Evolutionary conservation across 306 rosid species (phyloP).

Genomic region (Astragalus glycyphyllos): DNA sequence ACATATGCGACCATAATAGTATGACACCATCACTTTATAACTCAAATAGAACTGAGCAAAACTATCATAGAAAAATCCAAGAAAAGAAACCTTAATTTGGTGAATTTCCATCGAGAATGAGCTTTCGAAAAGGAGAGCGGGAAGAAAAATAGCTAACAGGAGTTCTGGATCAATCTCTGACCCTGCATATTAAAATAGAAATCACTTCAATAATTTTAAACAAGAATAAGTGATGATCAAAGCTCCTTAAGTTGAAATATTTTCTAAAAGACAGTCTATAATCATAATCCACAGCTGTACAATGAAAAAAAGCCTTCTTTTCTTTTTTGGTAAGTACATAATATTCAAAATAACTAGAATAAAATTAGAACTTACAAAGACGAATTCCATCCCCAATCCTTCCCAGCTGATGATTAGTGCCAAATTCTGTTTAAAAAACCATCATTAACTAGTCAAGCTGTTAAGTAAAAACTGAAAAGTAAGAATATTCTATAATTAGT

Average conservation of each 20-base stretch:
- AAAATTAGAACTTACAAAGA: conserved; percentile 66
- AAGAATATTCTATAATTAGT: conserved; percentile 22
- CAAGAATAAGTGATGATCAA: conserved; percentile 26
- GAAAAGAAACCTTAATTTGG: conserved; percentile 82
- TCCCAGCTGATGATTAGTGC: conserved; percentile 79
- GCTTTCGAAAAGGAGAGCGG: conserved; percentile 96
- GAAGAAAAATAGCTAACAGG: conserved; percentile 94
- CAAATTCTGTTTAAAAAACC: conserved; percentile 65
- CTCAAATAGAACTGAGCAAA: conserved; percentile 19
- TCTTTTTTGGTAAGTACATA: conserved; percentile 27
- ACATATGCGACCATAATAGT: conserved; percentile 30
- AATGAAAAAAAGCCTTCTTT: conserved; percentile 11
- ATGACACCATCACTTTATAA: conserved; percentile 22
- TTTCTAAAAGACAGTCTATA: conserved; percentile 5
- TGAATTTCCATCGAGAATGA: conserved; percentile 93
- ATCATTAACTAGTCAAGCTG: conserved; percentile 41
- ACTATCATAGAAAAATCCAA: neutral
- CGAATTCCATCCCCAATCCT: conserved; percentile 96
- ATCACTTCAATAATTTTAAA: conserved; percentile 36
- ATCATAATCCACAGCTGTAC: neutral
- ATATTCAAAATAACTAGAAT: conserved; percentile 26
- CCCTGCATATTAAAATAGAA: conserved; percentile 67
- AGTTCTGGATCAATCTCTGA: conserved; percentile 81
- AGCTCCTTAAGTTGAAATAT: conserved; percentile 31
- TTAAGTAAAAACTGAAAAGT: conserved; percentile 11